A percentile compares a stretch with the other conserved stretches of the same genome.
Conservation (phyloP, 257 asterid species). For the Plantago major region DNA sequence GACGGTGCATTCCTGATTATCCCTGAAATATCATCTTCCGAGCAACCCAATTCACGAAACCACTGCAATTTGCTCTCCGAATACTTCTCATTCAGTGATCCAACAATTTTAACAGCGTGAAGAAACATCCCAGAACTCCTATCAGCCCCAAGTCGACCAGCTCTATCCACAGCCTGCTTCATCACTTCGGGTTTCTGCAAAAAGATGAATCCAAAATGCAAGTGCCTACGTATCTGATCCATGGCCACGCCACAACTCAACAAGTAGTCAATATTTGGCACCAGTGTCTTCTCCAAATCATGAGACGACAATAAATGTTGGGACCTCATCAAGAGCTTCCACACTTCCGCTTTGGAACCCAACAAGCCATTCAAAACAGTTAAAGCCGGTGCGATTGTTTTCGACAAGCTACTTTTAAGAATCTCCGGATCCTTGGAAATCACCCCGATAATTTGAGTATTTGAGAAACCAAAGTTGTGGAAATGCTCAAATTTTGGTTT, state of each 20-base stretch:
- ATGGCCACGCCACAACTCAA: neutral
- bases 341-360: neutral
- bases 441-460: neutral
- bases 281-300: neutral
- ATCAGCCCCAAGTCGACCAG: neutral
- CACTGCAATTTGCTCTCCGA: too few relatives aligned
- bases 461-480: conserved; percentile 3
- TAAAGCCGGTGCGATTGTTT: neutral
- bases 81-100: neutral
- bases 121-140: conserved; percentile 6
- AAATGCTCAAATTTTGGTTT: conserved; percentile 13
- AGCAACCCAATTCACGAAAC: too few relatives aligned
- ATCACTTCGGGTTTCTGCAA: too few relatives aligned
- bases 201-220: neutral
- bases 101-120: too few relatives aligned
- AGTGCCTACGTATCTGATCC: neutral
- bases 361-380: neutral
- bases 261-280: conserved; percentile 8
- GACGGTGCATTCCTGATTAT: too few relatives aligned
- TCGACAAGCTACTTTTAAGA: neutral
- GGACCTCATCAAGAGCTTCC: conserved; percentile 1
- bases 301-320: neutral
- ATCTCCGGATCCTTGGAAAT: neutral
- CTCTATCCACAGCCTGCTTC: neutral
- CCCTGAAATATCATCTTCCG: too few relatives aligned